A percentile compares a stretch with the other conserved stretches of the same genome.
phyloP scores from a whole-genome alignment of 352 stramenopile species.

The Pythium phragmiticola region DNA sequence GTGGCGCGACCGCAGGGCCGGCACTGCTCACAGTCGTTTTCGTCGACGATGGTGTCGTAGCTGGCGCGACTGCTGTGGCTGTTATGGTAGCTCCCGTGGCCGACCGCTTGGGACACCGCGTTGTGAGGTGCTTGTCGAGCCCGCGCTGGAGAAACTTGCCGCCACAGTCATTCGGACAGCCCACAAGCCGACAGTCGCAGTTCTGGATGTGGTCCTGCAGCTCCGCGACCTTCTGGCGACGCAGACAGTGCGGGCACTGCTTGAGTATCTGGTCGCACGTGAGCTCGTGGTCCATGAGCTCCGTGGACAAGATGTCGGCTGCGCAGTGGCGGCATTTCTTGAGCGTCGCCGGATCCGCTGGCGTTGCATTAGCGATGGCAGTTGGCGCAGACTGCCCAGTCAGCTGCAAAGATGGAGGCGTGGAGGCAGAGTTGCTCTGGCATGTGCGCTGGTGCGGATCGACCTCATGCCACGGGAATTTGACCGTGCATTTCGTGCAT shows the following conservation, averaged over 20 bases:
- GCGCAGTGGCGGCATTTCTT: slow-evolving; percentile 76
- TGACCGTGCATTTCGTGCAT: slow-evolving; percentile 38
- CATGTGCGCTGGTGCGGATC: slow-evolving; percentile 36
- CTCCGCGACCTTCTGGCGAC: slow-evolving; percentile 73
- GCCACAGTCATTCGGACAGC: slow-evolving; percentile 74
- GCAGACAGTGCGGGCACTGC: slow-evolving; percentile 79
- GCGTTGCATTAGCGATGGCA: not conserved
- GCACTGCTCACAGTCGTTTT: not conserved
- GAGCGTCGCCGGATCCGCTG: slow-evolving; percentile 11
- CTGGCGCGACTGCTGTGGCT: not conserved
- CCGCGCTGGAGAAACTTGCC: slow-evolving; percentile 79
- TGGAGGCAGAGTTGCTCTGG: not conserved
- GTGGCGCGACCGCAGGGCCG: slow-evolving; percentile 3
- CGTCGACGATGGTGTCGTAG: not conserved
- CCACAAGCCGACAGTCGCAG: slow-evolving; percentile 76
- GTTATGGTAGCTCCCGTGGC: not conserved
- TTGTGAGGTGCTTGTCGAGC: slow-evolving; percentile 72
- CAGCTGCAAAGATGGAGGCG: not conserved
- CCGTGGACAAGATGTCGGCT: slow-evolving; percentile 37
- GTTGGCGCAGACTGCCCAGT: not conserved
- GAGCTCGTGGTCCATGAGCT: slow-evolving; percentile 70
- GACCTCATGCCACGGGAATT: slow-evolving; percentile 46
- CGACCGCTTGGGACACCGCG: slow-evolving; percentile 47
- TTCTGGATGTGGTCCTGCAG: slow-evolving; percentile 82
- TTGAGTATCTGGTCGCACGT: slow-evolving; percentile 82